These are phyloP conservation scores for Tolypocladium ovalisporum DNA, from an alignment of 2,329 filamentous ascomycete genomes.

Conservation along the genomic window DNA sequence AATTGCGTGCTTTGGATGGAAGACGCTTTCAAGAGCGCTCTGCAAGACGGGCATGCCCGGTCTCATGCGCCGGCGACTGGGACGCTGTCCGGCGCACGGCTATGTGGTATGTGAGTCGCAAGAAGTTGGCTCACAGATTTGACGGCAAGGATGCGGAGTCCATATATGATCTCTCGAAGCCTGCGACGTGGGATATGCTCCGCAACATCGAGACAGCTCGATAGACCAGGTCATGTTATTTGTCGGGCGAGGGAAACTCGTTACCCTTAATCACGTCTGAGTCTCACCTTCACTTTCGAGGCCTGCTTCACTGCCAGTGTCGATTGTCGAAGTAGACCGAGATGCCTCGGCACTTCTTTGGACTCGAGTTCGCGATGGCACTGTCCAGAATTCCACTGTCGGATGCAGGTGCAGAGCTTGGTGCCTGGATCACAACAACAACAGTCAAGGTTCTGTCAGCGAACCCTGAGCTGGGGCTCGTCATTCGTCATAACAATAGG, in stretches of 20 bases:
- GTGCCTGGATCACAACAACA: background rate
- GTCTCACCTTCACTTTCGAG: background rate
- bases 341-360: too few species aligned
- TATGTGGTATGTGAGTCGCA: slow-evolving; percentile 26
- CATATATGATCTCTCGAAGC: slow-evolving; percentile 17
- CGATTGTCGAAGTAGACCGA: background rate
- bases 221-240: background rate
- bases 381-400: too few species aligned
- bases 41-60: slow-evolving; percentile 18
- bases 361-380: too few species aligned
- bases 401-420: too few species aligned
- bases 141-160: slow-evolving; percentile 15
- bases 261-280: background rate
- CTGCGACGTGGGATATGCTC: slow-evolving; percentile 25
- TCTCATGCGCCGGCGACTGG: slow-evolving; percentile 23
- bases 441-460: too few species aligned
- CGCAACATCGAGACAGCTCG: slow-evolving; percentile 9
- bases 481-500: too few species aligned
- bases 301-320: background rate
- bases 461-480: background rate
- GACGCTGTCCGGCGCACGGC: slow-evolving; percentile 19
- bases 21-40: slow-evolving; percentile 22
- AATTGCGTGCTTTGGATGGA: slow-evolving; percentile 32
- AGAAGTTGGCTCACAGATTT: slow-evolving; percentile 28
- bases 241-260: background rate